A percentile compares a stretch with the other conserved stretches of the same genome.
These are phyloP conservation scores for Barnettozyma californica DNA, from an alignment of 805 yeast species.

Conservation along the genomic window DNA sequence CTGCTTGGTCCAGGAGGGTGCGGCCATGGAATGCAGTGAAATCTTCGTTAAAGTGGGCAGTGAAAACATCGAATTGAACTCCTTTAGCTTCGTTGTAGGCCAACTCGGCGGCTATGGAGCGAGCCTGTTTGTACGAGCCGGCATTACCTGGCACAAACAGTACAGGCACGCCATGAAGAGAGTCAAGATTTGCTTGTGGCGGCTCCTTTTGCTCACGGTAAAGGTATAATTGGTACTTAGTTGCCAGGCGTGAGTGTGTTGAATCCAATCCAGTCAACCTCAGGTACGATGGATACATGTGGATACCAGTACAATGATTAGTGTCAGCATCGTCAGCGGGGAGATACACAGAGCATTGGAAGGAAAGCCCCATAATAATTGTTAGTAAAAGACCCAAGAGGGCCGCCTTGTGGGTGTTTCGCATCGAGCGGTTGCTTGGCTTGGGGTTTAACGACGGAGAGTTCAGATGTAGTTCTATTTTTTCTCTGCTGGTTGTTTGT, in stretches of 20 bases:
- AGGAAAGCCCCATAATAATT: neutral
- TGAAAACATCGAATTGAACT: conserved; percentile 68
- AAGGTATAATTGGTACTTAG: conserved; percentile 77
- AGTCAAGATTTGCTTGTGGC: conserved; percentile 39
- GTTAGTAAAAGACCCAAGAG: conserved; percentile 2
- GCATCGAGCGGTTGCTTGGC: neutral
- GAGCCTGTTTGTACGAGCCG: conserved; percentile 83
- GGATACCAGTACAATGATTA: conserved; percentile 53
- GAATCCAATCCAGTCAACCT: conserved; percentile 66
- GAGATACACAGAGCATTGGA: neutral
- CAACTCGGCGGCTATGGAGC: conserved; percentile 86
- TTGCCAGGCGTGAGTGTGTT: conserved; percentile 62
- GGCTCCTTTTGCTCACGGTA: conserved; percentile 75
- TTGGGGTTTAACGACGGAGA: neutral
- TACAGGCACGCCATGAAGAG: conserved; percentile 70
- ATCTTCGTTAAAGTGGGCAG: conserved; percentile 94
- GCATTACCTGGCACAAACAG: conserved; percentile 97
- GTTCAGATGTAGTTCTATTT: neutral
- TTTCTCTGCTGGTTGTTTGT: neutral
- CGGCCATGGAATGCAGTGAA: conserved; percentile 95
- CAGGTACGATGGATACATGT: conserved; percentile 83
- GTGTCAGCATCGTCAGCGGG: conserved; percentile 7
- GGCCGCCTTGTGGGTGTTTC: conserved; percentile 1
- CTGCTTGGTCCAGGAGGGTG: conserved; percentile 90
- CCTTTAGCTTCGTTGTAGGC: conserved; percentile 29